These are phyloP conservation scores for Colletotrichum euphorbiae DNA, from an alignment of 2,329 filamentous ascomycete genomes.

Conservation along the genomic window DNA sequence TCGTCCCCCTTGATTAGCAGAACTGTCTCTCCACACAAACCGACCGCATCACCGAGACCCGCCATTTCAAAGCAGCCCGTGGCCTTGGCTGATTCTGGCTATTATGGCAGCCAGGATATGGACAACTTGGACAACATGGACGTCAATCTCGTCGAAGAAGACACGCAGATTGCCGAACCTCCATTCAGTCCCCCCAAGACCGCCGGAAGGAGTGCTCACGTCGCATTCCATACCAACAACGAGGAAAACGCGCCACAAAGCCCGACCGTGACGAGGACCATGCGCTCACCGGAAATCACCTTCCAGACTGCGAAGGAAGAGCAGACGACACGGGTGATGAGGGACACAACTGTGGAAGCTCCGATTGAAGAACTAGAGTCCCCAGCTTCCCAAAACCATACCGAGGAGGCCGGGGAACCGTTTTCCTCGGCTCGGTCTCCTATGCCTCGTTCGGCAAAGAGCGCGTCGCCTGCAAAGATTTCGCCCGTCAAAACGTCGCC, in stretches of 20 bases:
- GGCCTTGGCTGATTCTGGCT: conserved; percentile 73
- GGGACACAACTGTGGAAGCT: conserved; percentile 35
- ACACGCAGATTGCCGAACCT: conserved; percentile 39
- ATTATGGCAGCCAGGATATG: conserved; percentile 71
- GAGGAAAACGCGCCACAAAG: conserved; percentile 39
- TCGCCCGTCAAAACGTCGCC: conserved; percentile 41
- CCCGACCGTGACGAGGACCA: conserved; percentile 38
- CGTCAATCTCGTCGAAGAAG: conserved; percentile 47
- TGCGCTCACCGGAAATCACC: conserved; percentile 50
- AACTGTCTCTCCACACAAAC: conserved; percentile 48
- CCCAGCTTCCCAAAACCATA: conserved; percentile 41
- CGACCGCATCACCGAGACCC: conserved; percentile 47
- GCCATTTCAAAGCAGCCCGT: conserved; percentile 48
- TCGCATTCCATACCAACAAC: conserved; percentile 35
- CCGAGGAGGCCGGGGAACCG: conserved; percentile 13
- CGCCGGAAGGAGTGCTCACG: conserved; percentile 28
- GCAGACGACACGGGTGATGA: conserved; percentile 48
- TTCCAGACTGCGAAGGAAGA: conserved; percentile 60
- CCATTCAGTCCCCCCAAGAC: conserved; percentile 35
- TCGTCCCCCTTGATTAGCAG: conserved; percentile 51
- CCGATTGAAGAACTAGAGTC: conserved; percentile 37
- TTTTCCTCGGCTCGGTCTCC: conserved; percentile 40
- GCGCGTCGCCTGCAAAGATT: conserved; percentile 41
- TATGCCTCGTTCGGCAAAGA: conserved; percentile 41
- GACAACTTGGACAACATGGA: conserved; percentile 45